Evolutionary conservation across 225 moss, liverwort and hornwort species (phyloP), one percentile per base, ranked within the genome.

Genomic region (Antitrichia curtipendula): DNA sequence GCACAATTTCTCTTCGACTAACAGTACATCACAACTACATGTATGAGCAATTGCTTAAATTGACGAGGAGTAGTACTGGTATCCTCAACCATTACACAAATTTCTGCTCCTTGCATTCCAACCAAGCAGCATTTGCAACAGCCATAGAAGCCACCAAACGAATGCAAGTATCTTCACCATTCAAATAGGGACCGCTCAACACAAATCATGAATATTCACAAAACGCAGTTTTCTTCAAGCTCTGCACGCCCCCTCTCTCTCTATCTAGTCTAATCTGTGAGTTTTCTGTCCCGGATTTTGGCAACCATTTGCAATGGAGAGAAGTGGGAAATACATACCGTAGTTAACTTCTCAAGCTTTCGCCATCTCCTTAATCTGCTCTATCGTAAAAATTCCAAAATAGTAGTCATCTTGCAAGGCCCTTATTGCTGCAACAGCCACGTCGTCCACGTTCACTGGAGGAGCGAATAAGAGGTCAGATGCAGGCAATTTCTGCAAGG

Each of bases 341-440:
- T 32, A 9, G 24, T 12, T 47, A 24, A 12, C 47, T 69, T 36
- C 53, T 89, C 70, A 89, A 73, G 74, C 90, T 87, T 87, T 92
- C 58, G 98, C 98, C 87, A 93, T 95, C 86, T 95, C 95, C 87
- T 96, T 97, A 64, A 98, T 98, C 91, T 98, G 96, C 84, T 93
- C 93, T 83, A 98, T 95, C 43, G 82, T 92, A 40, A 97, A 93
- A 60, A 94, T 90, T 76, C 98, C 98, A 81, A 96, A 95, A 69
- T 92, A 88, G 19, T 89, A 87, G 87, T 96, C 97, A 91, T 97
- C 95, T 80, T 91, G 91, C 69, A 96, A 75, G 41, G 98, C 95
- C 69, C 87, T 92, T 28, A 98, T 31, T 60, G 95, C 95, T 63
- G 98, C 98, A 38, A 88, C 64, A 76, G 98, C 98, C 70, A 98